Base-by-base conservation (phyloP, 306 rosid genomes). In the Cucurbita maxima region DNA sequence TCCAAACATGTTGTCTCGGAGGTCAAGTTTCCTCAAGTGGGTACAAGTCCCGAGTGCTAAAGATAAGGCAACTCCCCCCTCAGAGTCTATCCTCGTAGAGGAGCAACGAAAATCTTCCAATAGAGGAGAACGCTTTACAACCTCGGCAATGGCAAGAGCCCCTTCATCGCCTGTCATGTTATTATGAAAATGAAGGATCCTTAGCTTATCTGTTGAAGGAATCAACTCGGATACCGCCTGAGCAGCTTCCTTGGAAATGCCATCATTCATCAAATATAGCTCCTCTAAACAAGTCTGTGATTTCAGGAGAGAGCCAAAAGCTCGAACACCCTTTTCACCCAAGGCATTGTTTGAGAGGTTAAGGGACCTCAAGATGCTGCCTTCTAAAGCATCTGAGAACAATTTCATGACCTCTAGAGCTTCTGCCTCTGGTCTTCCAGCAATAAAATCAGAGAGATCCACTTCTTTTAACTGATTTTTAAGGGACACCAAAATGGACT, bases 1-100 rank as follows among this genome's bases (percentile, higher is more conserved):
- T 4, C 96, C 99, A 79, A 95, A 87, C 91, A 89, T 95, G 88
- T 95, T 95, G 82, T 95, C 99, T 60, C 88, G 81, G 64, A 95
- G 81, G 75, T 95, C 97, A 43, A 95, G 91, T 92, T 88, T 89
- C 88, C 79, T 82, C 83, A 95, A 58, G 77, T 67, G 76, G 74
- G 83, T 48, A 72, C 91, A 89, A 54, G 75, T 82, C 52, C 70
- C 86, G 5, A 95, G 85, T 68, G 99, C 87, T 30, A 81, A 74
- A 45, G 80, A 85, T 75, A 95, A 82, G 81, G 96, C 91, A 76
- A 89, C 87, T 63, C 99, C 99, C 44, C 99, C 98, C 18, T 88
- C 92, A 30, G 83, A 4, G 59, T 81, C 88, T 72, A 92, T 85
- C 80, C 98, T 84, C 0, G 96, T 87, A 71, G 98, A 87, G 78